These are phyloP conservation scores for Aspergillus ellipticus DNA, from an alignment of 495 filamentous ascomycete genomes.

Conservation along the genomic window DNA sequence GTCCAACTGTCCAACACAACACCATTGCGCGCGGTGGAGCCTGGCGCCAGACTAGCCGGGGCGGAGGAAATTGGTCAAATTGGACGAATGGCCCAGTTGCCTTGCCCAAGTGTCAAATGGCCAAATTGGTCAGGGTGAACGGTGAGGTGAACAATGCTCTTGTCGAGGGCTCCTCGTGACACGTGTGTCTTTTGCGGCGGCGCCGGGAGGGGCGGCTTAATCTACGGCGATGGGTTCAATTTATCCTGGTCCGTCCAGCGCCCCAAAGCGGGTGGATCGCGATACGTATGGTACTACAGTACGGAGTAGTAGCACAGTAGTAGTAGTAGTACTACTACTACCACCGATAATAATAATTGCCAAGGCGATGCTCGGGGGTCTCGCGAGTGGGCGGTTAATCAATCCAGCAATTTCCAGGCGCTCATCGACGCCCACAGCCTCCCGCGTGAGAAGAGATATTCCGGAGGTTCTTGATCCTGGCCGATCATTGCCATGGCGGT, in stretches of 20 bases:
- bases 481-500: constrained; percentile 22
- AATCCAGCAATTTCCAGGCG: background rate
- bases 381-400: background rate
- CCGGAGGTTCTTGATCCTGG: constrained; percentile 20
- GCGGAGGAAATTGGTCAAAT: constrained; percentile 8
- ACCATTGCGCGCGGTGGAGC: constrained; percentile 5
- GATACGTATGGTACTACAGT: too few relatives aligned
- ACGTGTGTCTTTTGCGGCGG: background rate
- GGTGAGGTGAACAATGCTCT: background rate
- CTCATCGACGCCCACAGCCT: background rate
- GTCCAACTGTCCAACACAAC: too few relatives aligned
- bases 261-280: background rate
- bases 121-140: background rate
- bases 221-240: too few relatives aligned
- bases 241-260: too few relatives aligned
- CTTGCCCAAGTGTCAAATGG: background rate
- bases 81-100: too few relatives aligned
- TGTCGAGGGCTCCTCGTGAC: background rate
- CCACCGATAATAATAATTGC: too few relatives aligned
- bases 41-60: too few relatives aligned
- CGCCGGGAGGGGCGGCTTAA: background rate
- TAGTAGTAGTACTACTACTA: too few relatives aligned
- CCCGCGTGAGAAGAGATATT: background rate
- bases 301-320: too few relatives aligned
- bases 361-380: too few relatives aligned